Conservation (phyloP, 176 grass and related monocot species). For the Tuctoria greenei region DNA sequence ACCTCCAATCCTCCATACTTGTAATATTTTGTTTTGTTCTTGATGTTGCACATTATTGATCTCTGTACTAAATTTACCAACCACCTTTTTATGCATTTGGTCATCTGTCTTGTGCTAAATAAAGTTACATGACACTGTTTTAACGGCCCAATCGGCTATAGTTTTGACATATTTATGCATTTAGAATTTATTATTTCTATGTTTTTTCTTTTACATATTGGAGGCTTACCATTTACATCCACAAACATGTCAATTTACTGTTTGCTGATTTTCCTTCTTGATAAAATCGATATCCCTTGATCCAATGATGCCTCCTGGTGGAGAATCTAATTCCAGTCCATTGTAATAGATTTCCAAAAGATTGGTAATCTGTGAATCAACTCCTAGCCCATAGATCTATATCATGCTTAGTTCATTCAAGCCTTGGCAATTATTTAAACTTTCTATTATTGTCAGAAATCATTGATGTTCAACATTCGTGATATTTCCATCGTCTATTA, state of each 20-base stretch:
- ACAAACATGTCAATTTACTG: not conserved
- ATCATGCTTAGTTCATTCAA: not conserved
- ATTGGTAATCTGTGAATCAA: not conserved
- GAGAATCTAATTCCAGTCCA: not conserved
- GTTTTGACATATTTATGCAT: not conserved
- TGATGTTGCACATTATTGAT: constrained; percentile 14
- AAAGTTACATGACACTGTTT: constrained; percentile 4
- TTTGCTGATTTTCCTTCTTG: not conserved
- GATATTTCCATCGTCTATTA: not conserved
- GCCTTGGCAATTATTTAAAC: constrained; percentile 4
- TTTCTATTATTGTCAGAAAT: not conserved
- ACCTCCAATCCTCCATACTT: not conserved
- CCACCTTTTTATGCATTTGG: constrained; percentile 19
- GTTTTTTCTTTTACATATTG: not conserved
- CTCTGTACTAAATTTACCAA: not conserved
- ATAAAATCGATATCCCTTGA: not conserved
- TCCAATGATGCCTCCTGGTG: not conserved
- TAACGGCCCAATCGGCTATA: not conserved
- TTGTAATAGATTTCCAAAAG: not conserved
- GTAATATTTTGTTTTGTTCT: constrained; percentile 11
- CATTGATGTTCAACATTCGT: not conserved
- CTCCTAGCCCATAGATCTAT: not conserved
- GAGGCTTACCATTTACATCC: constrained; percentile 14
- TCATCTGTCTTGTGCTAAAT: not conserved
- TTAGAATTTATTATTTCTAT: not conserved